Evolutionary conservation across 495 filamentous ascomycete species (phyloP), one percentile per base, ranked within the genome.

Genomic region (Penicillium odoratum): DNA sequence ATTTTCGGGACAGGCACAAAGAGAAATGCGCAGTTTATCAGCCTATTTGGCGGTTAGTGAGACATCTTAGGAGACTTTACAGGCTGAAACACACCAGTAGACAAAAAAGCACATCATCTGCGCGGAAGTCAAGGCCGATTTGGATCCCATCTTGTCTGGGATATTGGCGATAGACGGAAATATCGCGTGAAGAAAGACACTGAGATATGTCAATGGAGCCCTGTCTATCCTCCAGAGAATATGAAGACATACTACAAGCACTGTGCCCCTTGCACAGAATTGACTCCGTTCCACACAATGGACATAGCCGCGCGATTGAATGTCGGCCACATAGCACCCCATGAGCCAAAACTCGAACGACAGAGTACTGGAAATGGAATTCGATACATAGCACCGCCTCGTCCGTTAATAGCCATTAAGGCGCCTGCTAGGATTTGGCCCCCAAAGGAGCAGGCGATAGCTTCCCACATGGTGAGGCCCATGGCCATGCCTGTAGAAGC

Each of bases 281-380:
- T 73, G 8, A 73, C 72, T 2, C 72, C 72, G 44, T 72, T 72
- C 72, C 72, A 75, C 3, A 75, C 69, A 51, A 74, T 70, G 1
- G 71, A 68, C 72, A 75, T 73, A 4, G 66, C 63, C 3, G 71
- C 72, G 9, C 72, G 64, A 48, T 74, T 75, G 30, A 75, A 69
- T 16, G 71, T 75, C 8, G 72, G 72, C 70, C 70, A 73, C 56
- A 71, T 56, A 8, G 70, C 71, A 36, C 72, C 72, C 57, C 67
- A 74, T 0, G 66, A 54, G 5, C 72, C 72, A 44, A 70, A 75
- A 18, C 70, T 68, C 2, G 72, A 62, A 50, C 72, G 64, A 49
- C 68, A 70, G 16, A 75, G 55, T 10, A 75, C 71, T 18, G 70
- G 72, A 51, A 66, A 75, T 0, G 70, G 70, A 56, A 75, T 68